phyloP scores from a whole-genome alignment of 148 eudicot genomes.

The Heliosperma pusillum region DNA sequence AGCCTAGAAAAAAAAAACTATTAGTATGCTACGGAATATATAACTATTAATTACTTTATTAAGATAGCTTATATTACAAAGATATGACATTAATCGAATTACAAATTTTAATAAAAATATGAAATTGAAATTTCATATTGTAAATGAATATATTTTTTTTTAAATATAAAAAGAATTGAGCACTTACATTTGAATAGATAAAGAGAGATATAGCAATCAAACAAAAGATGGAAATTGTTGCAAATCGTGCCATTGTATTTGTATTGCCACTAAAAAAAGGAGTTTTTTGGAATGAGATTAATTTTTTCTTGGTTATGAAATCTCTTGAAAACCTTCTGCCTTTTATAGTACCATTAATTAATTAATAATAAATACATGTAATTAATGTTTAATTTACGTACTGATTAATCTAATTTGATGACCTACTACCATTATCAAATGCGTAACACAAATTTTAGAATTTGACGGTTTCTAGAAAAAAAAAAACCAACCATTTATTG shows the following conservation, averaged over 20 bases:
- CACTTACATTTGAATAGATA: conserved; percentile 2
- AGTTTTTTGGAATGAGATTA: not conserved
- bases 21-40: not conserved
- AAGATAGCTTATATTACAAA: too few relatives aligned
- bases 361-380: too few relatives aligned
- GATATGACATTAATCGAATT: too few relatives aligned
- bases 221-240: not conserved
- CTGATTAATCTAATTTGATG: too few relatives aligned
- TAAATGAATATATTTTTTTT: not conserved
- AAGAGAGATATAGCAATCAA: not conserved
- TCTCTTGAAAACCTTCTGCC: too few relatives aligned
- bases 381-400: too few relatives aligned
- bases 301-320: not conserved
- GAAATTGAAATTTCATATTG: not conserved
- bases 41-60: not conserved
- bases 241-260: not conserved
- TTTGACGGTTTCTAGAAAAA: too few relatives aligned
- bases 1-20: not conserved
- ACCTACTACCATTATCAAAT: too few relatives aligned
- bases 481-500: too few relatives aligned
- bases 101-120: not conserved
- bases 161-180: not conserved
- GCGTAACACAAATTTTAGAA: too few relatives aligned
- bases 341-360: too few relatives aligned
- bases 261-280: not conserved